Evolutionary conservation across 305 asterid species (phyloP).

Genomic region (Fraxinus platypoda): DNA sequence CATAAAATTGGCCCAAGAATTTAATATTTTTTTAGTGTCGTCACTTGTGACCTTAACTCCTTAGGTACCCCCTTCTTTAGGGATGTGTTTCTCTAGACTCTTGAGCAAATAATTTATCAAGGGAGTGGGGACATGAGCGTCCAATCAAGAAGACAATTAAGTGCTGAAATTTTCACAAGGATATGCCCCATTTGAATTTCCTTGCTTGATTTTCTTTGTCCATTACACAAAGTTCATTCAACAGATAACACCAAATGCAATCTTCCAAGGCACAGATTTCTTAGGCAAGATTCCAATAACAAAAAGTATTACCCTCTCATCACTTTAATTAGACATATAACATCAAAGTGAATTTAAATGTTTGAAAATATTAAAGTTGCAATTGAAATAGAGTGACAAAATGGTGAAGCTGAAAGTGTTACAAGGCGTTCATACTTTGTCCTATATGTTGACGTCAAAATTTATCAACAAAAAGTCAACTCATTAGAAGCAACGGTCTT

Average conservation of each 20-base stretch:
- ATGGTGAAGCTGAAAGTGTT: constrained; percentile 19
- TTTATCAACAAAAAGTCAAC: neutral
- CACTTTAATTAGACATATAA: neutral
- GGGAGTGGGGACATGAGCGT: constrained; percentile 48
- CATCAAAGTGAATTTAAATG: neutral
- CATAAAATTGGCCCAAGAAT: too few species aligned
- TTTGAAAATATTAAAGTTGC: neutral
- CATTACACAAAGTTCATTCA: constrained; percentile 12
- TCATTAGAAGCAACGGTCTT: neutral
- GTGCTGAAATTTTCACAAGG: constrained; percentile 31
- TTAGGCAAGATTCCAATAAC: constrained; percentile 42
- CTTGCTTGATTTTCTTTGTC: constrained; percentile 9
- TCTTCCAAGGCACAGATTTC: constrained; percentile 34
- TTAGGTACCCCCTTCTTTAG: too few species aligned
- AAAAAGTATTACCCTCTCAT: constrained; percentile 27
- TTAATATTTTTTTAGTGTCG: too few species aligned
- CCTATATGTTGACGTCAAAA: neutral
- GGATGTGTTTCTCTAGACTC: too few species aligned
- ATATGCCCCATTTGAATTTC: neutral
- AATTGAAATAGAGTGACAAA: constrained; percentile 17
- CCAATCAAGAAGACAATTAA: constrained; percentile 50
- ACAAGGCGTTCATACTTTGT: constrained; percentile 4
- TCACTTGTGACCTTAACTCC: neutral
- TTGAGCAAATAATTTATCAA: neutral
- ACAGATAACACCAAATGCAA: constrained; percentile 17